These are phyloP conservation scores for Neonectria coccinea DNA, from an alignment of 2,329 filamentous ascomycete genomes.

Conservation along the genomic window DNA sequence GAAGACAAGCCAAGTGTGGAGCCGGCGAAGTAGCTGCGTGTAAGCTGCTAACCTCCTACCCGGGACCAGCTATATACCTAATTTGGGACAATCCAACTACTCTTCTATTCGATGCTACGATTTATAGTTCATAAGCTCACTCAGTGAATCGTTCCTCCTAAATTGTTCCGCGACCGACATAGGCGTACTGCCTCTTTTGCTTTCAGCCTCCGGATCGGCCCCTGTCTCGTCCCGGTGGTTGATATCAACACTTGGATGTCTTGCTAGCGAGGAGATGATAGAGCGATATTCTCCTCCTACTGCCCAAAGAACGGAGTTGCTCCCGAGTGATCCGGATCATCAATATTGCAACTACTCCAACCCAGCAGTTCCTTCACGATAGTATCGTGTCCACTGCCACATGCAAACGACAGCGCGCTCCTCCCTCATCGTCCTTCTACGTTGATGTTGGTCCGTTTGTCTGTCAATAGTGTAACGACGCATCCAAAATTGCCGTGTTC, in stretches of 20 bases:
- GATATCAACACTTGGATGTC: conserved; percentile 39
- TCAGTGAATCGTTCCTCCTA: background rate
- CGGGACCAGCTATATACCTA: too few relatives aligned
- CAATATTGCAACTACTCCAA: conserved; percentile 31
- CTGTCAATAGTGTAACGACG: conserved; percentile 42
- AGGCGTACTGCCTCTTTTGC: background rate
- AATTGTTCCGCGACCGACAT: conserved; percentile 1
- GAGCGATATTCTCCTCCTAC: conserved; percentile 42
- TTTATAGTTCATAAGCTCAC: too few relatives aligned
- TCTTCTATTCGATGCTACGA: too few relatives aligned
- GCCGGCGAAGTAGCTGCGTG: too few relatives aligned
- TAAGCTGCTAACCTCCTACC: too few relatives aligned
- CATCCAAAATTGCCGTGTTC: conserved; percentile 46
- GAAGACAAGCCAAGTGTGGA: too few relatives aligned
- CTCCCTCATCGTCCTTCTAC: conserved; percentile 39
- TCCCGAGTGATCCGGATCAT: conserved; percentile 42
- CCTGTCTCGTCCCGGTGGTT: conserved; percentile 48
- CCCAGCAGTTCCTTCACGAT: conserved; percentile 45
- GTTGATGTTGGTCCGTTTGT: conserved; percentile 42
- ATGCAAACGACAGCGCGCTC: conserved; percentile 50
- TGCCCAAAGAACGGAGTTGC: conserved; percentile 50
- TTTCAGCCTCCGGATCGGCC: conserved; percentile 25
- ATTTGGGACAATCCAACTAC: too few relatives aligned
- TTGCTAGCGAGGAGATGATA: conserved; percentile 42
- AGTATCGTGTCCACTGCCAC: conserved; percentile 47